phyloP scores from a whole-genome alignment of 192 early-diverging fungal genomes.

The Coemansia sp. region DNA sequence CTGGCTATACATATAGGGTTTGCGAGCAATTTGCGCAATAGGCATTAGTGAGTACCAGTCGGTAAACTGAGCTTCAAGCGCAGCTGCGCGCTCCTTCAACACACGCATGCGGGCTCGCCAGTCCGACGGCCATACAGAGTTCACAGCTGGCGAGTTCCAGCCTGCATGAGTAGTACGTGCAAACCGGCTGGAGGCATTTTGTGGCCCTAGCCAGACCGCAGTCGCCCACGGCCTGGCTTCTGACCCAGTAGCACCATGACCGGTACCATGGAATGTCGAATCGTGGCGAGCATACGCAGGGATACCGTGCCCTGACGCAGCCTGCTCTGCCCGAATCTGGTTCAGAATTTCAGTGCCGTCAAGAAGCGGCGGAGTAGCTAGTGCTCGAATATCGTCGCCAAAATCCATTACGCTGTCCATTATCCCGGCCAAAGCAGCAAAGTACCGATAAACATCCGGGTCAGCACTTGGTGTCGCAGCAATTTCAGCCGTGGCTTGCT shows the following conservation, averaged over 20 bases:
- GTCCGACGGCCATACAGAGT: slow-evolving; percentile 44
- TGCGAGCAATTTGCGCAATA: slow-evolving; percentile 33
- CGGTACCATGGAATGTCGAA: background rate
- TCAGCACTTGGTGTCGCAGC: slow-evolving; percentile 32
- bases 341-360: slow-evolving; percentile 42
- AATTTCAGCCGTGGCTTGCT: slow-evolving; percentile 39
- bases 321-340: slow-evolving; percentile 35
- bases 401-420: slow-evolving; percentile 43
- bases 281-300: slow-evolving; percentile 17
- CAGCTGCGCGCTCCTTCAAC: slow-evolving; percentile 34
- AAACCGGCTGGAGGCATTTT: slow-evolving; percentile 14
- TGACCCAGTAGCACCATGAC: background rate
- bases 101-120: slow-evolving; percentile 53
- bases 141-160: slow-evolving; percentile 26
- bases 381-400: slow-evolving; percentile 43
- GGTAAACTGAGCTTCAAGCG: slow-evolving; percentile 37
- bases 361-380: slow-evolving; percentile 33
- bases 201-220: slow-evolving; percentile 39
- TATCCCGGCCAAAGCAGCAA: slow-evolving; percentile 40
- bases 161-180: slow-evolving; percentile 13
- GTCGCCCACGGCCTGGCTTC: slow-evolving; percentile 18
- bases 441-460: slow-evolving; percentile 31
- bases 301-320: background rate
- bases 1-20: slow-evolving; percentile 42
- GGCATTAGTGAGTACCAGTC: slow-evolving; percentile 52